Percentiles rank a stretch among this genome's conserved stretches.
Conservation (phyloP, 768 basidiomycete species). For the Xanthoconium purpureum region DNA sequence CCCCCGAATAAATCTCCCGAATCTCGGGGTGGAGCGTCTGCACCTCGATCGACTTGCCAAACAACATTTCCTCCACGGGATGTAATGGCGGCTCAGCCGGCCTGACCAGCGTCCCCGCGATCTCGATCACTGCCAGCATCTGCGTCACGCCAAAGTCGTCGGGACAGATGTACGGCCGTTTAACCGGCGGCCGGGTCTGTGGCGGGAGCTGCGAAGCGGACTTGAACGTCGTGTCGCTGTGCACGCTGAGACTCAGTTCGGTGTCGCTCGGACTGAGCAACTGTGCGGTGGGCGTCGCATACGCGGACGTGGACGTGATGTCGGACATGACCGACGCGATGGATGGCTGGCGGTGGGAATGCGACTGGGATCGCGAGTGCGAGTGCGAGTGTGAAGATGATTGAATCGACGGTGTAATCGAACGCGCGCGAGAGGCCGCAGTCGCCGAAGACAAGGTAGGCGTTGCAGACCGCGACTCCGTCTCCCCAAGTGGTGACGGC, state of each 20-base stretch:
- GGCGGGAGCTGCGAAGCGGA: constrained; percentile 8
- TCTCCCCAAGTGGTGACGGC: constrained; percentile 16
- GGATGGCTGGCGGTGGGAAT: constrained; percentile 57
- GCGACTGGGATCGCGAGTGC: constrained; percentile 9
- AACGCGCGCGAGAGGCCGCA: constrained; percentile 18
- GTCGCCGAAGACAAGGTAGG: constrained; percentile 22
- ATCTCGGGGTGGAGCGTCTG: constrained; percentile 67
- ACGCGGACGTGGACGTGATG: constrained; percentile 38
- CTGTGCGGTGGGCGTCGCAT: constrained; percentile 42
- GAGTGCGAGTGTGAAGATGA: constrained; percentile 27
- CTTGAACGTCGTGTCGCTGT: constrained; percentile 25
- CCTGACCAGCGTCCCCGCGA: constrained; percentile 43
- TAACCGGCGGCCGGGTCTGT: constrained; percentile 23
- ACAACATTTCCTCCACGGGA: constrained; percentile 70
- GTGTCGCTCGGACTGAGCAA: constrained; percentile 24
- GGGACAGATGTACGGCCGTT: constrained; percentile 52
- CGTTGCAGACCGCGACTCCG: constrained; percentile 26
- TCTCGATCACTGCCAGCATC: constrained; percentile 88
- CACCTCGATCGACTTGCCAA: constrained; percentile 61
- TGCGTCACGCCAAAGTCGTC: constrained; percentile 84
- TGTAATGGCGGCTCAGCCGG: constrained; percentile 42
- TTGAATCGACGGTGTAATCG: constrained; percentile 22
- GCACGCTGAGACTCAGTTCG: constrained; percentile 3
- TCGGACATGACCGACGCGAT: constrained; percentile 75
- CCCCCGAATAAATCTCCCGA: constrained; percentile 64